Conservation (phyloP, 2,329 filamentous ascomycete species). For the Aspergillus pseudotamarii region DNA sequence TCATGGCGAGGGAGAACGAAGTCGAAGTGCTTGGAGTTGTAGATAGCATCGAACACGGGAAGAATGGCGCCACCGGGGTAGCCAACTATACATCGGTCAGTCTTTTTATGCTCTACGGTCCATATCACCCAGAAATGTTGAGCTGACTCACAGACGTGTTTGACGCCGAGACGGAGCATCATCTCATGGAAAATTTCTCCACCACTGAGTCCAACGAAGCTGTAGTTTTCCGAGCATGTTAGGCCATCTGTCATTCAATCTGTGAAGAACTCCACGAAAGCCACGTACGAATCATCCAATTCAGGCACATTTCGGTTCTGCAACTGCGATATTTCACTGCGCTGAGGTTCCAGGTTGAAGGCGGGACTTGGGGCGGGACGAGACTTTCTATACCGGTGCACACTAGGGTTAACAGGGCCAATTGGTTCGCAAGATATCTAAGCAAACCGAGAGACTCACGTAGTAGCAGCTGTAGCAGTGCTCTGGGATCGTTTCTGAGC, state of each 20-base stretch:
- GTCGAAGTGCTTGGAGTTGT: slow-evolving; percentile 95
- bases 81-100: slow-evolving; percentile 58
- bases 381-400: slow-evolving; percentile 47
- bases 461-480: slow-evolving; percentile 53
- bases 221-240: slow-evolving; percentile 34
- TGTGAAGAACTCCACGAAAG: not conserved
- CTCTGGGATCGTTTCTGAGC: slow-evolving; percentile 50
- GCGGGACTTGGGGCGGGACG: slow-evolving; percentile 66
- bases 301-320: slow-evolving; percentile 62
- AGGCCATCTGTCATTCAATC: slow-evolving; percentile 7
- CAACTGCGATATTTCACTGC: slow-evolving; percentile 70
- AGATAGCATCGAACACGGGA: slow-evolving; percentile 97
- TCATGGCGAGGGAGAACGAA: slow-evolving; percentile 95
- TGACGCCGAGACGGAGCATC: slow-evolving; percentile 91
- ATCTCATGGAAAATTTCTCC: slow-evolving; percentile 99
- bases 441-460: slow-evolving; percentile 50
- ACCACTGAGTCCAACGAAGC: slow-evolving; percentile 91
- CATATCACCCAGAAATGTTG: not conserved
- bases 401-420: not conserved
- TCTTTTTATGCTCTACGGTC: not conserved
- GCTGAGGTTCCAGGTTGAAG: slow-evolving; percentile 56
- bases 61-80: slow-evolving; percentile 97
- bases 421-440: too few species aligned
- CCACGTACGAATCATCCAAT: slow-evolving; percentile 78
- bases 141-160: slow-evolving; percentile 81